phyloP scores from a whole-genome alignment of 202 grass and related monocot genomes.

The Brachypodium distachyon region DNA sequence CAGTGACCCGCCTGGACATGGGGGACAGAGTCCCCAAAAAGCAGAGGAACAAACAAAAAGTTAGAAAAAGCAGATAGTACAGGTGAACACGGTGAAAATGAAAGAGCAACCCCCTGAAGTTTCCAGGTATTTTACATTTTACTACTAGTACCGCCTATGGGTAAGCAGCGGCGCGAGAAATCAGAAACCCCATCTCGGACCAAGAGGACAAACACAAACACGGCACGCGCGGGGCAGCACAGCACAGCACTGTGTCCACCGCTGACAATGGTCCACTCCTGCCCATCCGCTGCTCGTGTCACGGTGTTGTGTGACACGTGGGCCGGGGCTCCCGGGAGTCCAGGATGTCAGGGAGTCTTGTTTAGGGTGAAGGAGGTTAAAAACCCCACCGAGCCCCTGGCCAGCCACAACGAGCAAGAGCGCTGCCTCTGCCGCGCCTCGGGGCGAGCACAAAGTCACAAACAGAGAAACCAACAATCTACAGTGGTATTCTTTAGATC shows the following conservation, averaged over 20 bases:
- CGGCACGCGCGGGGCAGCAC: constrained; percentile 33
- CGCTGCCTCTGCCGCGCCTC: constrained; percentile 18
- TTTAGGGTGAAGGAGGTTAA: not conserved
- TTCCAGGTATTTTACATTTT: not conserved
- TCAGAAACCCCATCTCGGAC: not conserved
- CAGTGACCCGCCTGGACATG: not conserved
- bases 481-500: constrained; percentile 19
- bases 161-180: not conserved
- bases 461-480: not conserved
- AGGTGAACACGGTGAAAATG: not conserved
- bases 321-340: no score
- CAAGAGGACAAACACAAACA: constrained; percentile 4
- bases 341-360: no score
- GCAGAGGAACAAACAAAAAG: constrained; percentile 16
- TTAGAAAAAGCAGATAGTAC: not conserved
- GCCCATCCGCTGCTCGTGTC: not conserved
- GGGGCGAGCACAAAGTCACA: constrained; percentile 19
- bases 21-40: not conserved
- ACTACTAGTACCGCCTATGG: constrained; percentile 22
- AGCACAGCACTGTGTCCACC: not conserved
- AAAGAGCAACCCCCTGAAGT: not conserved
- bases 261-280: constrained; percentile 19
- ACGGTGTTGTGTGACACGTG: no score
- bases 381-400: constrained; percentile 9
- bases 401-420: not conserved